Base-by-base conservation (phyloP, 2,329 filamentous ascomycete species). In the Talaromyces sp. region DNA sequence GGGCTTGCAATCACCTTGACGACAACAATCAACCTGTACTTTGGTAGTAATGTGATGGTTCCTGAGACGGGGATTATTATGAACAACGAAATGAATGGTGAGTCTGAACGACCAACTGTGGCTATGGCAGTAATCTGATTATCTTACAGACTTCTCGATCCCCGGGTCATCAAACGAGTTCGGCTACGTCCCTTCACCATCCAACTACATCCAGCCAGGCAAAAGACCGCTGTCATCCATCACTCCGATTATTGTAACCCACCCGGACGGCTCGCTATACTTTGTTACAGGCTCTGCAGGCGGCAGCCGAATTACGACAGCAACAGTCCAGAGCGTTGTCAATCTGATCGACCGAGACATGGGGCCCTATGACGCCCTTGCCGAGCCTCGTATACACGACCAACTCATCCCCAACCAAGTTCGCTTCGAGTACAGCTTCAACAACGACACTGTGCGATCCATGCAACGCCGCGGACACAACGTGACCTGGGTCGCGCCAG, bases 161-260 rank as follows among this genome's bases (percentile, higher is more conserved):
- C 93, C 94, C 0, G 86, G 86, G 59, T 79, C 83, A 1, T 83
- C 82, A 62, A 96, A 96, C 73, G 86, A 88, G 30, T 98, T 97
- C 72, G 92, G 92, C 58, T 96, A 92, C 77, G 84, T 88, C 52
- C 92, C 94, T 1, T 88, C 86, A 0, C 85, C 87, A 4, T 84
- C 88, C 52, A 97, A 98, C 81, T 97, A 87, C 73, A 87, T 97
- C 73, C 84, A 87, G 5, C 87, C 91, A 0, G 83, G 86, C 55
- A 97, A 97, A 76, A 86, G 94, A 0, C 92, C 93, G 0, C 79
- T 97, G 4, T 93, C 89, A 1, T 93, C 89, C 65, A 92, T 95
- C 67, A 87, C 89, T 0, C 92, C 93, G 4, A 81, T 91, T 61
- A 93, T 96, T 57, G 85, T 88, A 65, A 90, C 93, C 68, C 78